Evolutionary conservation across 345 rosid species (phyloP), one percentile per base, ranked within the genome.

Genomic region (Aethionema arabicum): DNA sequence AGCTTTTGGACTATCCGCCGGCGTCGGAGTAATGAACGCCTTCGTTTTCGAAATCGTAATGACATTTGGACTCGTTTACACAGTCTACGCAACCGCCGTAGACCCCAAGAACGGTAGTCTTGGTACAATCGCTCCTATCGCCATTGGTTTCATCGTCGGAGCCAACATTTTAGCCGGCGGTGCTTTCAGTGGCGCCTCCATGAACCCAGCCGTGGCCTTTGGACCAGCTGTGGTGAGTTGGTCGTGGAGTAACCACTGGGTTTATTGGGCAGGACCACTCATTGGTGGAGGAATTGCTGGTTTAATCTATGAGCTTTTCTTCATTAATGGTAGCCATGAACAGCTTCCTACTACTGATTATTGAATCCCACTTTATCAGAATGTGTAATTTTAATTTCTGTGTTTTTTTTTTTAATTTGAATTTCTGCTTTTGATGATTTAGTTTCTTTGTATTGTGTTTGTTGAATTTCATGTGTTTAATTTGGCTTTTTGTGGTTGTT

Each of bases 161-260:
- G 97, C 97, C 51, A 90, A 90, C 77, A 87, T 90, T 57, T 76
- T 90, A 66, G 95, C 85, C 0, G 97, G 97, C 38, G 97, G 96
- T 0, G 93, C 87, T 0, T 90, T 90, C 50, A 84, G 80, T n/a
- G 97, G 97, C 45, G 97, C 96, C 12, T 90, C 97, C 5, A 90
- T 90, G 97, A 90, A 90, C 81, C 97, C 97, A 0, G 97, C 97
- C 0, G 97, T 90, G 32, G 85, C 97, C 7, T 90, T 90, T 36
- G 97, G 97, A 32, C 97, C 97, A 7, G 97, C 97, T 0, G 72
- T 90, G 42, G 96, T 90, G 27, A 85, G 93, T 93, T 90, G 97
- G 97, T 69, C 53, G 51, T 90, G 97, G 97, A 59, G 55, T 3
- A 73, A 85, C 80, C 97, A 90, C 76, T 90, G 97, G 97, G 81